Evolutionary conservation across 208 protist species (phyloP), one percentile per base, ranked within the genome.

Genomic region (Acanthamoeba royreba): DNA sequence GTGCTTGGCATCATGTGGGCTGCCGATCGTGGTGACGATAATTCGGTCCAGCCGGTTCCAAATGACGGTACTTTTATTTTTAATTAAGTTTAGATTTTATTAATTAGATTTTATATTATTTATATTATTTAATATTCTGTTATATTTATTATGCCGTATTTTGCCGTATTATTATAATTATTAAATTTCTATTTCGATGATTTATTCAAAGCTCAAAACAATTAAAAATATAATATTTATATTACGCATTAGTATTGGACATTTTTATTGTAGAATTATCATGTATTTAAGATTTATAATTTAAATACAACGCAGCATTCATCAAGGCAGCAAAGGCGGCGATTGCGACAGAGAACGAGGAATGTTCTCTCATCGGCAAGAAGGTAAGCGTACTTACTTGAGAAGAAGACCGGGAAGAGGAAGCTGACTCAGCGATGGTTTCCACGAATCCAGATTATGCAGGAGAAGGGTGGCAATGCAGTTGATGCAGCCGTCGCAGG

Each of bases 401-500:
- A n/a, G n/a, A n/a, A n/a, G n/a, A n/a, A n/a, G n/a, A n/a, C n/a
- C n/a, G n/a, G n/a, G n/a, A n/a, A n/a, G n/a, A n/a, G n/a, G n/a
- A n/a, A n/a, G n/a, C n/a, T 19, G 49, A 55, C 49, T 9, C 19
- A 19, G 19, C 19, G 49, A 55, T 19, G 49, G 19, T 9, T 9
- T 47, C 69, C 47, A 11, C 31, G 33, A 3, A 28, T 11, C 25
- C 69, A 81, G 69, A 81, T 81, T 42, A 81, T 81, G 69, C 5
- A 47, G 38, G 61, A 72, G 11, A 89, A 66, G n/a, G 77, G 81
- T 42, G 95, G 95, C 22, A 96, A 94, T 58, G 94, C 95, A 1
- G 86, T 96, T 31, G 95, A 97, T 72, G 94, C 95, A 1, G 95
- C 94, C 1, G 66, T 97, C 5, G 81, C 94, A 2, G 35, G 89